Evolutionary conservation across 768 basidiomycete genomes (phyloP).

Genomic region (Peribolospora kevripleyi): DNA sequence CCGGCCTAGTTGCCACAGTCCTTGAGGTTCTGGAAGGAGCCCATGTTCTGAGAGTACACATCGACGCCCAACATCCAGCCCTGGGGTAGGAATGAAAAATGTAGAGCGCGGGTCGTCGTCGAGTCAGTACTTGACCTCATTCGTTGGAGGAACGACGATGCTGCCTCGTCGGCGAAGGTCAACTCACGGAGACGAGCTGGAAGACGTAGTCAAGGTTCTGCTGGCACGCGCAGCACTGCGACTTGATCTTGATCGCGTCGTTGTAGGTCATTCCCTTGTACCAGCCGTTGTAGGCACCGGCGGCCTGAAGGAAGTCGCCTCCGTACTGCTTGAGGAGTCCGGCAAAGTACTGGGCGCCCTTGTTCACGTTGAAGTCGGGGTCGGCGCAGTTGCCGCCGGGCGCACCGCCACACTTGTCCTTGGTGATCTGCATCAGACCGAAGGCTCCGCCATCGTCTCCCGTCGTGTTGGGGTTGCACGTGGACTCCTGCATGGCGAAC

Average conservation of each 20-base stretch:
- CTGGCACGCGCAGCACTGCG: constrained; percentile 7
- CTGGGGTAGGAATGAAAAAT: background rate
- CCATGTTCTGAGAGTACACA: background rate
- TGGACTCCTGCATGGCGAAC: constrained; percentile 70
- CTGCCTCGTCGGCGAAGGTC: background rate
- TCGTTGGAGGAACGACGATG: background rate
- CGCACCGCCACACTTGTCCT: constrained; percentile 13
- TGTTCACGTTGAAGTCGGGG: constrained; percentile 9
- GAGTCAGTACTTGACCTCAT: background rate
- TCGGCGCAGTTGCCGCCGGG: constrained; percentile 6
- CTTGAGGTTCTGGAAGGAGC: constrained; percentile 2
- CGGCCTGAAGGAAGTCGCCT: constrained; percentile 5
- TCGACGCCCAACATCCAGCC: background rate
- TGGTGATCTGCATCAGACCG: constrained; percentile 11
- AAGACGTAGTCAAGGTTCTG: constrained; percentile 9
- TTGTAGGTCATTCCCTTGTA: background rate
- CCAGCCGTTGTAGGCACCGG: constrained; percentile 6
- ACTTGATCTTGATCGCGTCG: background rate
- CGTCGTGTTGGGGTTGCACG: constrained; percentile 28
- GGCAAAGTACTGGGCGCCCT: constrained; percentile 8
- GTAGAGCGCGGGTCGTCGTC: background rate
- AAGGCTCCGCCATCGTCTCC: constrained; percentile 8
- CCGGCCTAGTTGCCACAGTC: no score
- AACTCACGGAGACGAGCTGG: constrained; percentile 1
- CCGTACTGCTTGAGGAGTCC: background rate